A percentile compares a stretch with the other conserved stretches of the same genome.
Evolutionary conservation across 805 yeast species (phyloP).

Genomic region (Kodamaea leandrae): DNA sequence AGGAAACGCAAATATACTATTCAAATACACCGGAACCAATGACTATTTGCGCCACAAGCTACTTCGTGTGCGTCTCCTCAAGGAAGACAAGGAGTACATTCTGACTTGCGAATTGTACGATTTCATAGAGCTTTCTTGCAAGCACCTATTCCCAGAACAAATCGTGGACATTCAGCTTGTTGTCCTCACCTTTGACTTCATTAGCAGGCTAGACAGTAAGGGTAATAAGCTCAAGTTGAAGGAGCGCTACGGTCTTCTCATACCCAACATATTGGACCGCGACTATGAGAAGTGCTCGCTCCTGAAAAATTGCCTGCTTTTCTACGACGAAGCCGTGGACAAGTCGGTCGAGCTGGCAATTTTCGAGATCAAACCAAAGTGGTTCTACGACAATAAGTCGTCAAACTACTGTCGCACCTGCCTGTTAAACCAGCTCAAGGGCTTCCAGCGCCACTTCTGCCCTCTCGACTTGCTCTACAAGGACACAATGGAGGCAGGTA

Average conservation of each 20-base stretch:
- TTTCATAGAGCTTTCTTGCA: slow-evolving; percentile 37
- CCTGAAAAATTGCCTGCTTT: slow-evolving; percentile 38
- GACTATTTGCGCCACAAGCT: slow-evolving; percentile 34
- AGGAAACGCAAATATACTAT: slow-evolving; percentile 51
- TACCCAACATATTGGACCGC: slow-evolving; percentile 41
- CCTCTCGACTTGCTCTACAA: slow-evolving; percentile 42
- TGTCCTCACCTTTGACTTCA: slow-evolving; percentile 30
- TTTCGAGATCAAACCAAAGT: slow-evolving; percentile 60
- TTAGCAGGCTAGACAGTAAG: slow-evolving; percentile 23
- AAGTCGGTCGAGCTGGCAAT: slow-evolving; percentile 17
- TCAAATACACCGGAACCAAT: slow-evolving; percentile 37
- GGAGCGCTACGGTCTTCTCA: slow-evolving; percentile 43
- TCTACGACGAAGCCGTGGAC: slow-evolving; percentile 13
- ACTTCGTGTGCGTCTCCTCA: slow-evolving; percentile 35
- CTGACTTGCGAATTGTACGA: slow-evolving; percentile 41
- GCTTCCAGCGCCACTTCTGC: slow-evolving; percentile 41
- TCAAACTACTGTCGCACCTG: slow-evolving; percentile 56
- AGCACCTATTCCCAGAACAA: slow-evolving; percentile 27
- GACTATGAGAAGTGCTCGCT: slow-evolving; percentile 25
- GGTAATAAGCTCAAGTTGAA: slow-evolving; percentile 31
- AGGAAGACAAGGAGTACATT: slow-evolving; percentile 34
- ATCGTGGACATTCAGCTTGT: slow-evolving; percentile 34
- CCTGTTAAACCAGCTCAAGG: slow-evolving; percentile 43
- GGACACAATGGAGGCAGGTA: slow-evolving; percentile 33
- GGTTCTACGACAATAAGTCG: slow-evolving; percentile 48